These are phyloP conservation scores for Pseudogymnoascus sp. DNA, from an alignment of 2,329 filamentous ascomycete species.

Conservation along the genomic window DNA sequence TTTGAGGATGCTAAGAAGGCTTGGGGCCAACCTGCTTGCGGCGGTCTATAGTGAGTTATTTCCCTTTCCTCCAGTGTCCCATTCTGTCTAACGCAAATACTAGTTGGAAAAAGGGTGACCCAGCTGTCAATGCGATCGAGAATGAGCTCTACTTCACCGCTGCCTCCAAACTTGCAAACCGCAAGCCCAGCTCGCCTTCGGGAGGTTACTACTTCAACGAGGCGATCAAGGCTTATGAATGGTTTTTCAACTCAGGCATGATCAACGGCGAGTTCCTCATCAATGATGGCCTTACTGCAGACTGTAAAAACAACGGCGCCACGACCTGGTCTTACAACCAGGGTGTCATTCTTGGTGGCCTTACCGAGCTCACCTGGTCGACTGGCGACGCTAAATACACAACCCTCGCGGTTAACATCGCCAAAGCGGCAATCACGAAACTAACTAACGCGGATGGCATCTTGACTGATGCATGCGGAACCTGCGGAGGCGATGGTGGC, in stretches of 20 bases:
- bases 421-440: slow-evolving; percentile 42
- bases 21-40: slow-evolving; percentile 41
- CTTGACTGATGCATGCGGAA: slow-evolving; percentile 47
- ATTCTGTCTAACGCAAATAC: slow-evolving; percentile 9
- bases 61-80: not conserved
- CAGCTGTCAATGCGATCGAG: slow-evolving; percentile 47
- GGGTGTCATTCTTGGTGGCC: slow-evolving; percentile 50
- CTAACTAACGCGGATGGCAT: slow-evolving; percentile 40
- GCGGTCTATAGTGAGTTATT: slow-evolving; percentile 39
- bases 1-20: slow-evolving; percentile 50
- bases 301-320: slow-evolving; percentile 41
- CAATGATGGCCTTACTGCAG: slow-evolving; percentile 44
- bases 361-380: slow-evolving; percentile 49
- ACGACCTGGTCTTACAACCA: slow-evolving; percentile 50
- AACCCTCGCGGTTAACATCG: slow-evolving; percentile 45
- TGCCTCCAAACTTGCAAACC: slow-evolving; percentile 47
- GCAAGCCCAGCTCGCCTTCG: slow-evolving; percentile 42
- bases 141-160: slow-evolving; percentile 49
- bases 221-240: slow-evolving; percentile 41
- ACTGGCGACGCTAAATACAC: slow-evolving; percentile 35
- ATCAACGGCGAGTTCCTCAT: slow-evolving; percentile 40
- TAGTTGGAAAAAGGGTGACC: slow-evolving; percentile 45
- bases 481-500: slow-evolving; percentile 39
- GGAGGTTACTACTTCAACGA: slow-evolving; percentile 49
- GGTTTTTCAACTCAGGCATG: slow-evolving; percentile 42